phyloP scores from a whole-genome alignment of 176 grass and related monocot species.

The Hordeum vulgare region MorexV3_pseudomolecules_assembly NC_058522.1:376800581-376801080 shows the following conservation, averaged over 20 bases:
- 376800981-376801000: slow-evolving; percentile 33
- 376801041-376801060: slow-evolving; percentile 77
- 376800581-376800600: not conserved
- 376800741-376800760: not conserved
- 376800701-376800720: not conserved
- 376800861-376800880: not conserved
- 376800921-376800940: not conserved
- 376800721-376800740: not conserved
- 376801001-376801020: slow-evolving; percentile 74
- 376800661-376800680: not conserved
- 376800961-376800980: not conserved
- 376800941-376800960: not conserved
- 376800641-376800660: not conserved
- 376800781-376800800: not conserved
- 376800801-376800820: not conserved
- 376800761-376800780: not conserved
- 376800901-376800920: not conserved
- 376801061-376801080: slow-evolving; percentile 85
- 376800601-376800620: not conserved
- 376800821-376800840: slow-evolving; percentile 3
- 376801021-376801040: slow-evolving; percentile 64
- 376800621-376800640: not conserved
- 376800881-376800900: not conserved
- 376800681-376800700: slow-evolving; percentile 12
- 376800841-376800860: not conserved